Conservation (phyloP, 2,329 filamentous ascomycete species). For the Gremmenia infestans region DNA sequence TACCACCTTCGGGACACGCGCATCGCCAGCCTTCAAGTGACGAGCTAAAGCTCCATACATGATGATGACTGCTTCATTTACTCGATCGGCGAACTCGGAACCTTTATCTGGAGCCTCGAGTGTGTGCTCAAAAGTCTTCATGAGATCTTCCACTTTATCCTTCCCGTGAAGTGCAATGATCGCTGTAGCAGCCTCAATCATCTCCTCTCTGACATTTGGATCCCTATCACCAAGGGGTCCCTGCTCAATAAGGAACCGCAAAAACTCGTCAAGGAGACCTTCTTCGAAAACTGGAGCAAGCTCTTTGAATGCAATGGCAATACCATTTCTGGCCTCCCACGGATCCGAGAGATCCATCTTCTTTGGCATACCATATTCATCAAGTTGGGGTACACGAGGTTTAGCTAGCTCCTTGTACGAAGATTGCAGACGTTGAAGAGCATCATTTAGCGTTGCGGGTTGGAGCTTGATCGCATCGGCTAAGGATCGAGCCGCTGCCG, state of each 20-base stretch:
- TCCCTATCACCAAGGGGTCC: constrained; percentile 85
- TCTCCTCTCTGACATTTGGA: constrained; percentile 72
- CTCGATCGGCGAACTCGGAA: constrained; percentile 75
- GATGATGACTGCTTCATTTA: constrained; percentile 96
- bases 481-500: constrained; percentile 76
- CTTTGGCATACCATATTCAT: constrained; percentile 90
- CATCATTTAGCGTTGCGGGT: constrained; percentile 52
- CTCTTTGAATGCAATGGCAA: constrained; percentile 81
- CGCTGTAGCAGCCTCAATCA: constrained; percentile 83
- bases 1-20: constrained; percentile 82
- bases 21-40: constrained; percentile 79
- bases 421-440: constrained; percentile 61
- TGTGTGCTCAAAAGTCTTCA: constrained; percentile 85
- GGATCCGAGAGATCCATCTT: constrained; percentile 84
- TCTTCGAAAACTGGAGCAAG: constrained; percentile 66
- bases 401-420: constrained; percentile 77
- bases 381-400: constrained; percentile 74
- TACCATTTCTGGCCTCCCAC: constrained; percentile 87
- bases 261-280: constrained; percentile 67
- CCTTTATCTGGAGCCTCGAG: constrained; percentile 81
- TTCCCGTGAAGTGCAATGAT: constrained; percentile 80
- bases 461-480: constrained; percentile 66
- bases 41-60: constrained; percentile 91
- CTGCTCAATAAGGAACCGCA: constrained; percentile 78
- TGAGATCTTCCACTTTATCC: constrained; percentile 77